Base-by-base conservation (phyloP, 2,329 filamentous ascomycete genomes). In the Fusarium burgessii region DNA sequence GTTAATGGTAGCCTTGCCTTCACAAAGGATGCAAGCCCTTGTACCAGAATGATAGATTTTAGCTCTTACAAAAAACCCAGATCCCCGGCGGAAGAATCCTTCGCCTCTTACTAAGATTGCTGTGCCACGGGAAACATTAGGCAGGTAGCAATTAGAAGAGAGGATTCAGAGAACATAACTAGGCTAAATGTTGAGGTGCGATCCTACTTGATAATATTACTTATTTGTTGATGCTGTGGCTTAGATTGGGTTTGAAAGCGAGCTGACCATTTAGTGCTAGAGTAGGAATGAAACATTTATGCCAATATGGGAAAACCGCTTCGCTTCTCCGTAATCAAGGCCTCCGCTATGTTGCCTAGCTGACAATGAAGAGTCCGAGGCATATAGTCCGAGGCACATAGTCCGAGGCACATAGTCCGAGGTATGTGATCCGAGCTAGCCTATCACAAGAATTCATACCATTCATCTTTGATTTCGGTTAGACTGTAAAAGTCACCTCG, bases 401-500 rank as follows among this genome's bases (percentile, higher is more conserved):
- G 45, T 66, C 62, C 54, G 62, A 66, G 40, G 29, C 20, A 18
- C 20, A 42, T 25, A 51, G 45, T 66, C 62, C 54, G 62, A 66
- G 54, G 40, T 58, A 25, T 40, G 35, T 23, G 35, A 66, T 52
- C 35, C 40, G 62, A 60, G 40, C 52, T 47, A 36, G 23, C 62
- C 54, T 42, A 47, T 60, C 29, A 58, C 17, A 49, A 3, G 18
- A 17, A 9, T 17, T 20, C 7, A 32, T 13, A 17, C 20, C n/a
- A 14, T n/a, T 23, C 51, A 11, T 32, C 18, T 23, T 32, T 43
- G 51, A 18, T 18, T 23, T 32, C 11, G 8, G 32, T 13, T 13
- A 5, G 20, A 33, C 51, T 23, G 32, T 8, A 17, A 9, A 32
- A 33, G 7, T 18, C 15, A 4, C 23, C 20, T 32, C 14, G 13